These are phyloP conservation scores for Brassica cretica DNA, from an alignment of 345 rosid species.

Conservation along the genomic window DNA sequence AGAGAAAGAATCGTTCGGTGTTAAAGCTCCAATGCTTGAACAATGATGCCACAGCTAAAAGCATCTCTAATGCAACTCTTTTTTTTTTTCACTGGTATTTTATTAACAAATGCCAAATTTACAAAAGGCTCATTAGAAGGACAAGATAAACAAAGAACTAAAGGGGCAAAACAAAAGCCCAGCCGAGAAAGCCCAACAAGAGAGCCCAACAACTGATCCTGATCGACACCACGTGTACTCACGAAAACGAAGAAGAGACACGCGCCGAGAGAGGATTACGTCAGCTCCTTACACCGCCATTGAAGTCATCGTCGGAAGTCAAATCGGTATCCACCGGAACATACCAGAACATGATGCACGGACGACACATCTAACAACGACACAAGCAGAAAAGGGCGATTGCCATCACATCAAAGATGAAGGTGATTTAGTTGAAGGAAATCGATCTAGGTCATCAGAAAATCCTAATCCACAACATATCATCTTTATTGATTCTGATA, in stretches of 20 bases:
- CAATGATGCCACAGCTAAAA: slow-evolving; percentile 51
- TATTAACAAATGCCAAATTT: too few relatives aligned
- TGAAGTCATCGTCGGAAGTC: neutral
- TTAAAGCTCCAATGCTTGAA: slow-evolving; percentile 66
- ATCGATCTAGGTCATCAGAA: neutral
- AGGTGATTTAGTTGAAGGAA: neutral
- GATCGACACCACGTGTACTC: too few relatives aligned
- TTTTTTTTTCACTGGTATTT: too few relatives aligned
- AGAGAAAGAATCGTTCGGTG: slow-evolving; percentile 46
- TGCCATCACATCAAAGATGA: neutral
- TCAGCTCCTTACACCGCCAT: neutral
- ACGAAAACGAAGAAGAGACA: too few relatives aligned
- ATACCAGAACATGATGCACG: neutral
- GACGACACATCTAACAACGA: neutral
- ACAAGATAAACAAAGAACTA: neutral
- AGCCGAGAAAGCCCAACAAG: neutral
- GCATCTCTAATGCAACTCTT: too few relatives aligned
- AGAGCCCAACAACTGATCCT: neutral
- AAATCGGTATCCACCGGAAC: neutral
- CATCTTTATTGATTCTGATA: too few relatives aligned
- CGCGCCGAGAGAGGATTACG: too few relatives aligned
- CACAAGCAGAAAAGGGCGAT: neutral
- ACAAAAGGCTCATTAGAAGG: too few relatives aligned
- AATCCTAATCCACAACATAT: too few relatives aligned
- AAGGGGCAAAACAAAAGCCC: neutral